Evolutionary conservation across 805 yeast species (phyloP).

Genomic region (Yueomyces sinensis): DNA sequence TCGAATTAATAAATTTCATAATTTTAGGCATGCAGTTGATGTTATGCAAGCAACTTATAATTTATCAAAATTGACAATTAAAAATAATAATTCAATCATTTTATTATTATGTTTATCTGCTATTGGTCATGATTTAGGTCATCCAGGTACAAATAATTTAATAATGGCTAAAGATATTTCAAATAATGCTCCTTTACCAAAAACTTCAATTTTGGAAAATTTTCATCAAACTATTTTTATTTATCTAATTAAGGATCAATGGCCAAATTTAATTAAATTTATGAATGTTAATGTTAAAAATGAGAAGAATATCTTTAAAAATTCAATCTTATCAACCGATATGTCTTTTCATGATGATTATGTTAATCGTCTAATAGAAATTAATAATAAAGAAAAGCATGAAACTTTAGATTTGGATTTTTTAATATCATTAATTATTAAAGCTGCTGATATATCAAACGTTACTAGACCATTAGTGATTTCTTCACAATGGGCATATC

Average conservation of each 20-base stretch:
- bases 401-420: conserved; percentile 27
- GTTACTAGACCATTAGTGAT: conserved; percentile 70
- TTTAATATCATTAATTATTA: conserved; percentile 58
- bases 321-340: conserved; percentile 66
- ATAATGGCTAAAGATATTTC: conserved; percentile 46
- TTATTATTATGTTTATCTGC: conserved; percentile 66
- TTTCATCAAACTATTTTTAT: conserved; percentile 62
- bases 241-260: conserved; percentile 35
- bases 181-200: conserved; percentile 53
- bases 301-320: conserved; percentile 9
- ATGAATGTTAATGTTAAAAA: conserved; percentile 3
- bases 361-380: conserved; percentile 37
- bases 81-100: conserved; percentile 29
- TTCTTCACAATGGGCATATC: conserved; percentile 76
- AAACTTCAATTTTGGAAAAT: conserved; percentile 65
- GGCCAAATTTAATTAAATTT: conserved; percentile 29
- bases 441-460: conserved; percentile 93
- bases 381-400: conserved; percentile 16
- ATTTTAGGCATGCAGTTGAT: conserved; percentile 91
- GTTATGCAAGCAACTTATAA: conserved; percentile 83
- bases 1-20: conserved; percentile 83
- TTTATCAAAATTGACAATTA: conserved; percentile 23
- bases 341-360: conserved; percentile 82
- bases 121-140: conserved; percentile 91
- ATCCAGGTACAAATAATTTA: conserved; percentile 87